phyloP scores from a whole-genome alignment of 371 early-diverging fungal genomes.

The Rhizopus delemar region DNA sequence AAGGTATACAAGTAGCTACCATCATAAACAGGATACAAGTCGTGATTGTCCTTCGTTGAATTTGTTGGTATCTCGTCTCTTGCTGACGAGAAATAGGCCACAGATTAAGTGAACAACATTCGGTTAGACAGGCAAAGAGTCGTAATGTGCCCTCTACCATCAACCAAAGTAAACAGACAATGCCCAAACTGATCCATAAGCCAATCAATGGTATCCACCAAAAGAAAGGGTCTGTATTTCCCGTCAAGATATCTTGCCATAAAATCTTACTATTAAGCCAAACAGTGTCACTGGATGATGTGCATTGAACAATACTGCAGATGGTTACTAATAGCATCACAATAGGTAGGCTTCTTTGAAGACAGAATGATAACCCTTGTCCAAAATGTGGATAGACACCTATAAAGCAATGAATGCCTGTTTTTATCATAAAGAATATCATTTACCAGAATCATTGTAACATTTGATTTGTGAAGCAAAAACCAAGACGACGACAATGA shows the following conservation, averaged over 20 bases:
- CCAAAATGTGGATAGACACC: conserved; percentile 49
- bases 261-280: conserved; percentile 31
- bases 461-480: conserved; percentile 62
- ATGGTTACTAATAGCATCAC: conserved; percentile 33
- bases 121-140: conserved; percentile 5
- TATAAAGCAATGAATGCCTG: too few relatives aligned
- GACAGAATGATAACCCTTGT: conserved; percentile 44
- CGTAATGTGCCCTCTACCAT: conserved; percentile 30
- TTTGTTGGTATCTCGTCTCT: conserved; percentile 39
- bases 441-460: conserved; percentile 56
- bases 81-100: conserved; percentile 25
- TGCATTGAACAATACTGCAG: conserved; percentile 35
- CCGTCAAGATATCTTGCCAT: conserved; percentile 52
- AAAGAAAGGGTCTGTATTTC: conserved; percentile 61
- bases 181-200: conserved; percentile 53
- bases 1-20: conserved; percentile 76
- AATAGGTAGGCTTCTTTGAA: conserved; percentile 39
- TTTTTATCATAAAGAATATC: too few relatives aligned
- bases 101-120: conserved; percentile 7
- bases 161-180: conserved; percentile 54
- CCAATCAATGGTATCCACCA: conserved; percentile 66
- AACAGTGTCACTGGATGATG: conserved; percentile 28
- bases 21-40: conserved; percentile 61
- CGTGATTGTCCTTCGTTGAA: conserved; percentile 57
- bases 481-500: conserved; percentile 64